A percentile compares a stretch with the other conserved stretches of the same genome.
Conservation (phyloP, 768 basidiomycete species). For the Pisolithus sp. region DNA sequence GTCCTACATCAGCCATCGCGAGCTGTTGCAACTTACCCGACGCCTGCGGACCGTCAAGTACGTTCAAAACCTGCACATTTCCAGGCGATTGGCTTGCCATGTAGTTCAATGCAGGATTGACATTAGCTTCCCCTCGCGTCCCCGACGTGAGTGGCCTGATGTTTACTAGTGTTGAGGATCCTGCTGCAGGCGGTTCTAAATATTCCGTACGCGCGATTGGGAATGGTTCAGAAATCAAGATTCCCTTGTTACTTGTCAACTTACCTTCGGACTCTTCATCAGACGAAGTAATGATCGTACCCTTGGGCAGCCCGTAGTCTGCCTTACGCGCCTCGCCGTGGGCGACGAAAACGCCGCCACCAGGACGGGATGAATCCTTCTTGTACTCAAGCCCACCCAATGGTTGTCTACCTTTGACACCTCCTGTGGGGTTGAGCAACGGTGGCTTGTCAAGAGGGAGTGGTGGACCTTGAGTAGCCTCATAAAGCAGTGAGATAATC, state of each 20-base stretch:
- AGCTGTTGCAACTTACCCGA: conserved; percentile 54
- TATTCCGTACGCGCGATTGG: conserved; percentile 7
- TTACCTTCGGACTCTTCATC: conserved; percentile 50
- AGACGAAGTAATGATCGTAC: conserved; percentile 46
- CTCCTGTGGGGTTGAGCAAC: conserved; percentile 74
- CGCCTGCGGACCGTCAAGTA: conserved; percentile 56
- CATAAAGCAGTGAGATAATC: conserved; percentile 86
- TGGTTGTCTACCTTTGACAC: conserved; percentile 51
- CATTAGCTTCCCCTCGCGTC: conserved; percentile 40
- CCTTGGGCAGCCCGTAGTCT: conserved; percentile 49
- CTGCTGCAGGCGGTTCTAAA: conserved; percentile 9
- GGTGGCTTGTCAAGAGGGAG: conserved; percentile 49
- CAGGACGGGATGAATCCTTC: conserved; percentile 74
- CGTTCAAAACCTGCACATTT: conserved; percentile 74
- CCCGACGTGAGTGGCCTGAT: conserved; percentile 39
- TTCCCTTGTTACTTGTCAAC: conserved; percentile 6
- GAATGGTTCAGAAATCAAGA: background rate
- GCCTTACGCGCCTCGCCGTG: conserved; percentile 38
- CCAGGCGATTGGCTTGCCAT: conserved; percentile 28
- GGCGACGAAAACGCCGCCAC: conserved; percentile 83
- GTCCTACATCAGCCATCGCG: conserved; percentile 59
- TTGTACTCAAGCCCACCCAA: conserved; percentile 58
- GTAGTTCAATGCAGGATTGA: conserved; percentile 73
- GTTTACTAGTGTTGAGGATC: conserved; percentile 46
- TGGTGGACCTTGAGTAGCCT: conserved; percentile 82